Conservation (phyloP, 495 filamentous ascomycete species). For the Ascobolus immersus region DNA sequence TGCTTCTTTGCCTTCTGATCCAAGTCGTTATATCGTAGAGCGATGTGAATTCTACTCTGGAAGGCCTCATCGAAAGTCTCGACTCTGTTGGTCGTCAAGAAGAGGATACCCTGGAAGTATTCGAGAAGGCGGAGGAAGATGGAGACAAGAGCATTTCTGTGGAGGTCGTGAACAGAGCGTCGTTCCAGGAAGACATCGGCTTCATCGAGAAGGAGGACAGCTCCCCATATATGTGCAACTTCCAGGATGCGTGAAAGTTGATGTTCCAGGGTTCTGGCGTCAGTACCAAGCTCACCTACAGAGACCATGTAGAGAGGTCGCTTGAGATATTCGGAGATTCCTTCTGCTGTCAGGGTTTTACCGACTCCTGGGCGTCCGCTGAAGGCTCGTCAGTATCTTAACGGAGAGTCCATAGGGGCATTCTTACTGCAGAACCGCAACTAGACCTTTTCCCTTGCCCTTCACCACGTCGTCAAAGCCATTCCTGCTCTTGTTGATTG, state of each 20-base stretch:
- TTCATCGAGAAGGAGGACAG: slow-evolving; percentile 51
- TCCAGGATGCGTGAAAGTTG: slow-evolving; percentile 67
- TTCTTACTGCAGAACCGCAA: slow-evolving; percentile 21
- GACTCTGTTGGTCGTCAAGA: slow-evolving; percentile 25
- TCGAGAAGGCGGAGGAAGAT: slow-evolving; percentile 43
- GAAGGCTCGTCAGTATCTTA: slow-evolving; percentile 5
- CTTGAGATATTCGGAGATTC: slow-evolving; percentile 58
- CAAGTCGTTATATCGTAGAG: slow-evolving; percentile 17
- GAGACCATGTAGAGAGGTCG: slow-evolving; percentile 68
- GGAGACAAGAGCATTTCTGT: slow-evolving; percentile 51
- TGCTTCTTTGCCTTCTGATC: slow-evolving; percentile 10
- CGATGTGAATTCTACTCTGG: slow-evolving; percentile 25
- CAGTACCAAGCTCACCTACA: slow-evolving; percentile 59
- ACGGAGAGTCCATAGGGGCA: neutral
- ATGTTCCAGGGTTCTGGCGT: slow-evolving; percentile 48
- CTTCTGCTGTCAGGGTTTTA: slow-evolving; percentile 73
- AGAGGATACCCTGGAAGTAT: slow-evolving; percentile 25
- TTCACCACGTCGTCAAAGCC: slow-evolving; percentile 11
- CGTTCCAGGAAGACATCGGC: slow-evolving; percentile 60
- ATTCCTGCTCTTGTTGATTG: slow-evolving; percentile 6
- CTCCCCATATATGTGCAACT: slow-evolving; percentile 69
- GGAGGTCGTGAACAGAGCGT: slow-evolving; percentile 42
- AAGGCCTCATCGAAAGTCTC: slow-evolving; percentile 26
- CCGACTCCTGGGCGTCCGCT: slow-evolving; percentile 62
- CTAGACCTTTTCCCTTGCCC: slow-evolving; percentile 43